phyloP scores from a whole-genome alignment of 345 rosid genomes.

The Microthlaspi erraticum region DNA sequence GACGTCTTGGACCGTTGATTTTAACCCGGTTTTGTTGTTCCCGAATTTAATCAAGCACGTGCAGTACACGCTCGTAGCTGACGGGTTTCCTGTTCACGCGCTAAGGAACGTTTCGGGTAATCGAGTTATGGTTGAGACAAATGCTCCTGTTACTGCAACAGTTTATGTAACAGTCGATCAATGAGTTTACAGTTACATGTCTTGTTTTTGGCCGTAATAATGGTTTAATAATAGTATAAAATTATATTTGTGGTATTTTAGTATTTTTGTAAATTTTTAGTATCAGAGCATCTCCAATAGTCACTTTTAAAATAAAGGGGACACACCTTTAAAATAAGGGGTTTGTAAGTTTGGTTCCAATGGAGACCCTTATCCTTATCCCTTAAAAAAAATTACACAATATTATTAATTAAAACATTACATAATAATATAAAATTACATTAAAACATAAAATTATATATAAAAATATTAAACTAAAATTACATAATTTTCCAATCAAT shows the following conservation, averaged over 20 bases:
- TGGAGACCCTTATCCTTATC: too few relatives aligned
- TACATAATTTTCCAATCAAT: too few relatives aligned
- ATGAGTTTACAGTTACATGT: constrained; percentile 33
- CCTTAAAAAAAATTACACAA: too few relatives aligned
- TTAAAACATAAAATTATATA: too few relatives aligned
- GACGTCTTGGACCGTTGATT: constrained; percentile 76
- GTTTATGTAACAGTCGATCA: constrained; percentile 75
- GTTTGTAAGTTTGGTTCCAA: too few relatives aligned
- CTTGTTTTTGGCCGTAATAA: constrained; percentile 35
- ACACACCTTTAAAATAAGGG: too few relatives aligned
- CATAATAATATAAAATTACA: too few relatives aligned
- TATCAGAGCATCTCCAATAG: too few relatives aligned
- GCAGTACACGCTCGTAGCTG: constrained; percentile 60
- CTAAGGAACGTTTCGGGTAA: constrained; percentile 62
- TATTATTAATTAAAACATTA: too few relatives aligned
- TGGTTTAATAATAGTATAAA: constrained; percentile 25
- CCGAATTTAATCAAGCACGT: constrained; percentile 71
- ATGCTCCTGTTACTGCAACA: constrained; percentile 51
- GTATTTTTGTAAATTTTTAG: constrained; percentile 24
- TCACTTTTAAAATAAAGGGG: too few relatives aligned
- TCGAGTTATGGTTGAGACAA: constrained; percentile 67
- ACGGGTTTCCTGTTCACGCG: constrained; percentile 60
- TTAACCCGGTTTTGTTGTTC: constrained; percentile 59
- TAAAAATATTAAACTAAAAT: too few relatives aligned
- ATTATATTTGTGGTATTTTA: not conserved